Evolutionary conservation across 768 basidiomycete genomes (phyloP).

Genomic region (Boletus patriciae): DNA sequence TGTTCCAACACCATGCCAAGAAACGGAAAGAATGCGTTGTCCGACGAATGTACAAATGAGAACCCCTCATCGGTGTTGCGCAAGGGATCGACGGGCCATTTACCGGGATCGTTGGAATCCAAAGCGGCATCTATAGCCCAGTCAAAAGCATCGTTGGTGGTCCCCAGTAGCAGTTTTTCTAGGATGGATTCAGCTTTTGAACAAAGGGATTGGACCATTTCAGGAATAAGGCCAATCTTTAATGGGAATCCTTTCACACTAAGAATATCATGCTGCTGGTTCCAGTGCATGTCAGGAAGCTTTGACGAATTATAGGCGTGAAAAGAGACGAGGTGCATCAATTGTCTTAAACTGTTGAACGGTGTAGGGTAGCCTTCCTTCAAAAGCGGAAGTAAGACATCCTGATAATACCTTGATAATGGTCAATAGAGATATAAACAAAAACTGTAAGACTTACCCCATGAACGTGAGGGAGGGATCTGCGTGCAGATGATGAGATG

Average conservation of each 20-base stretch:
- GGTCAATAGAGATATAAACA: too few species aligned
- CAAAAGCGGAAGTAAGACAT: neutral
- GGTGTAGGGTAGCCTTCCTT: neutral
- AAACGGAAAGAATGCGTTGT: neutral
- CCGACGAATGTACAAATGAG: neutral
- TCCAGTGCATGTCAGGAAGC: slow-evolving; percentile 3
- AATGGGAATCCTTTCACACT: neutral
- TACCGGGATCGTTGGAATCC: neutral
- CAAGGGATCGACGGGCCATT: neutral
- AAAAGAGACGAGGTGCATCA: neutral
- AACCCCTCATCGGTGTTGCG: neutral
- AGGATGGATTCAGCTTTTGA: neutral
- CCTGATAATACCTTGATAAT: too few species aligned
- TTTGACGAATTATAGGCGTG: neutral
- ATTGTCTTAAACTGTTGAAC: neutral
- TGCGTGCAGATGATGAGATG: too few species aligned
- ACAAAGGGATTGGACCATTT: neutral
- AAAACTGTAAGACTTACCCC: neutral
- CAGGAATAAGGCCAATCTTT: neutral
- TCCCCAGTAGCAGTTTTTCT: neutral
- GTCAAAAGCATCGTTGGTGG: too few species aligned
- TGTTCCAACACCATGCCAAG: neutral
- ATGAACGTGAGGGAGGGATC: too few species aligned
- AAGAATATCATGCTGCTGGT: neutral
- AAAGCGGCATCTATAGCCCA: too few species aligned